These are phyloP conservation scores for Brassica juncea DNA, from an alignment of 345 rosid genomes.

Conservation along the genomic window DNA sequence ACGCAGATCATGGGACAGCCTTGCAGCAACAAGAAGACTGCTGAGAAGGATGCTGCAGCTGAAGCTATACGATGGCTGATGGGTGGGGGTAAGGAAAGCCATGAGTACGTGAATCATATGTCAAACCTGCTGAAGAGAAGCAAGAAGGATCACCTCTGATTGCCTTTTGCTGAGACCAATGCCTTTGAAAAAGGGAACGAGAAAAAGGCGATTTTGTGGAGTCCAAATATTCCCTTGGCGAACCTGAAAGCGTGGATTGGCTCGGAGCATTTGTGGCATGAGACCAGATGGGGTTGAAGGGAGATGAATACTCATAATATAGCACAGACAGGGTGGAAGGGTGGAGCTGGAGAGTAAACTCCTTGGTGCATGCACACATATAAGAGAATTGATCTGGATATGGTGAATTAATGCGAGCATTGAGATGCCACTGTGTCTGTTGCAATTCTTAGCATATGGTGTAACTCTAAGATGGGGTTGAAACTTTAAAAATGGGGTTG, in stretches of 20 bases:
- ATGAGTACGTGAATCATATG: conserved; percentile 59
- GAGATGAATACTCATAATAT: background rate
- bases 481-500: background rate
- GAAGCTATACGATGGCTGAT: conserved; percentile 83
- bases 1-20: conserved; percentile 78
- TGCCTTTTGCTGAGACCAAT: conserved; percentile 19
- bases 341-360: conserved; percentile 8
- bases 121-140: conserved; percentile 73
- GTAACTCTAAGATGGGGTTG: conserved; percentile 8
- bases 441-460: background rate
- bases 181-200: conserved; percentile 5
- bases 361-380: background rate
- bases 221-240: background rate
- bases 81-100: conserved; percentile 55
- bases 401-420: conserved; percentile 4
- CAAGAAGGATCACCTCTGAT: conserved; percentile 60
- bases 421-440: conserved; percentile 1
- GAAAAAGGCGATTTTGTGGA: background rate
- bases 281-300: background rate
- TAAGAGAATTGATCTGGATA: conserved; percentile 7
- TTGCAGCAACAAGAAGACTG: conserved; percentile 82
- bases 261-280: conserved; percentile 15
- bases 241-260: background rate
- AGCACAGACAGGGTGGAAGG: conserved; percentile 11
- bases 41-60: conserved; percentile 96